Base-by-base conservation (phyloP, 192 early-diverging fungal genomes). In the Backusella circina region DNA sequence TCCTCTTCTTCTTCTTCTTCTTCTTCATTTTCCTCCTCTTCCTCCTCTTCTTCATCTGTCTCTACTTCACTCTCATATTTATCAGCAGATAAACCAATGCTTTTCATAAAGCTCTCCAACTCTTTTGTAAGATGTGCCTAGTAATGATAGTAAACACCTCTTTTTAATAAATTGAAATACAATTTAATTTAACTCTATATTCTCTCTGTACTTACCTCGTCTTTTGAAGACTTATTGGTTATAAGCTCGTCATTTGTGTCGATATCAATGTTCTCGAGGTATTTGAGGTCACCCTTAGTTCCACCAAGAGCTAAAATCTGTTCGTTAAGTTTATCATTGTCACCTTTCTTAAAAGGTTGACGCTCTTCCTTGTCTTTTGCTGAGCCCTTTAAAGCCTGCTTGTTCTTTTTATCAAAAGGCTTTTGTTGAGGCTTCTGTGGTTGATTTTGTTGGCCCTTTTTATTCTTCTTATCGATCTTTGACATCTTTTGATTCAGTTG, bases 281-380 rank as follows among this genome's bases (percentile, higher is more conserved):
- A 79, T 65, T 72, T 74, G 38, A 83, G 23, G 70, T 83, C 81
- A 10, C 77, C 81, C 26, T 76, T 71, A 35, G 81, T 79, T 23
- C 81, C 81, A 33, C 81, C 81, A n/a, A 83, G 64, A 51, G 66
- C 33, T 12, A 83, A 50, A 70, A 83, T 78, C 21, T 65, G 36
- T 35, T 83, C 77, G 10, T 71, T 47, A 26, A 83, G 47, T 16
- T 67, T 41, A 36, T 69, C 69, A 10, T 77, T 65, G 4, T 67
- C 64, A 21, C 26, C 35, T 26, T 31, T 47, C 39, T 39, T 77
- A 12, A 31, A 3, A 38, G 35, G 50, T 7, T 21, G n/a, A 6
- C 12, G 51, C 36, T 75, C 68, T n/a, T 70, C 30, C 36, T 57
- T 61, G 30, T 31, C 7, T 15, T 64, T 67, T 31, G 23, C 9